Percentiles rank a stretch among this genome's conserved stretches.
Conservation (phyloP, 257 asterid genomes). For the Salvia hispanica region DNA sequence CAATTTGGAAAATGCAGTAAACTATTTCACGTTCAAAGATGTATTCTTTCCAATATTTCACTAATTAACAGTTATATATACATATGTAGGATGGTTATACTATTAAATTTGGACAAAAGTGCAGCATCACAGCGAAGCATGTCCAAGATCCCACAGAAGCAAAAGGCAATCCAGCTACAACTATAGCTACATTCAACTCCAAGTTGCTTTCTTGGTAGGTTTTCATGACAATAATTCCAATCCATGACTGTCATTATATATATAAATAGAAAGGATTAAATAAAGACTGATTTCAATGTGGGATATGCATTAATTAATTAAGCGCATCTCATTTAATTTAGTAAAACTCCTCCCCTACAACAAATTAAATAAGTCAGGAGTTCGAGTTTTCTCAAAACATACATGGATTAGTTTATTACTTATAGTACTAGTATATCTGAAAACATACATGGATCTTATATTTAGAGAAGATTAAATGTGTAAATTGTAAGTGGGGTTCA, state of each 20-base stretch:
- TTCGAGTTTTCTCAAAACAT: too few relatives aligned
- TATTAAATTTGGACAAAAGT: constrained; percentile 17
- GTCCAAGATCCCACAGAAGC: constrained; percentile 34
- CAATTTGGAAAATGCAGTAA: constrained; percentile 25
- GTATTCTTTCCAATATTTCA: constrained; percentile 21
- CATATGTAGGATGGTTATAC: not conserved
- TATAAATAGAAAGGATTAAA: too few relatives aligned
- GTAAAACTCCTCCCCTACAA: too few relatives aligned
- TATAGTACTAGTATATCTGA: too few relatives aligned
- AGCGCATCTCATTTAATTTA: too few relatives aligned
- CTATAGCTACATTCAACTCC: constrained; percentile 22
- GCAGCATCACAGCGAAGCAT: constrained; percentile 47
- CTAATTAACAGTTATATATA: not conserved
- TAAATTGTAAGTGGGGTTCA: too few relatives aligned
- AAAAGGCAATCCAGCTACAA: constrained; percentile 18
- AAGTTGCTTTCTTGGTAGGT: constrained; percentile 30
- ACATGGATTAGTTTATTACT: too few relatives aligned
- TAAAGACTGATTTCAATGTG: too few relatives aligned
- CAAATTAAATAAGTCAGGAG: too few relatives aligned
- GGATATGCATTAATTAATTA: too few relatives aligned
- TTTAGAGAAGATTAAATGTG: too few relatives aligned
- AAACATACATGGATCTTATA: too few relatives aligned
- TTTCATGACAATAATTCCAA: constrained; percentile 14
- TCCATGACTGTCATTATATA: constrained; percentile 1
- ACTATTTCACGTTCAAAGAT: constrained; percentile 16